These are phyloP conservation scores for Melampsora americana DNA, from an alignment of 1,284 basidiomycete genomes.

Conservation along the genomic window DNA sequence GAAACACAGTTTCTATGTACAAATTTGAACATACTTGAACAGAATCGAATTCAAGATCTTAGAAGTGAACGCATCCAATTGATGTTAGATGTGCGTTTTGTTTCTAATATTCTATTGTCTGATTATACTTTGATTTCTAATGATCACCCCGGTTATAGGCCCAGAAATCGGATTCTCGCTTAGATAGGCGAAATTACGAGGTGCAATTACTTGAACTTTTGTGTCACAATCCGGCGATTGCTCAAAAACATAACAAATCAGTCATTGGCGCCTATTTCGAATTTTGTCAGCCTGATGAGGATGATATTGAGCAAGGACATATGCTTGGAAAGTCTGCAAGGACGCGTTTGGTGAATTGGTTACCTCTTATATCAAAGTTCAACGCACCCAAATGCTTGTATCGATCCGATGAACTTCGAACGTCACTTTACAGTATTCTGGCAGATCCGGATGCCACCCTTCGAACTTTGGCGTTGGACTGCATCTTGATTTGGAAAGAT, in stretches of 20 bases:
- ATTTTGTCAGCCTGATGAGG: slow-evolving; percentile 55
- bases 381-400: slow-evolving; percentile 82
- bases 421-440: slow-evolving; percentile 70
- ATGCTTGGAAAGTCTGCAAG: slow-evolving; percentile 56
- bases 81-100: slow-evolving; percentile 67
- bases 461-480: slow-evolving; percentile 73
- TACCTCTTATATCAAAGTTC: slow-evolving; percentile 83
- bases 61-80: slow-evolving; percentile 56
- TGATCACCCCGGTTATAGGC: slow-evolving; percentile 56
- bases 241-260: slow-evolving; percentile 77
- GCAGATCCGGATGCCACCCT: slow-evolving; percentile 78
- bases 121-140: background rate
- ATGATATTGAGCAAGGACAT: slow-evolving; percentile 55
- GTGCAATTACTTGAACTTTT: slow-evolving; percentile 70
- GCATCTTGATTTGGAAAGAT: slow-evolving; percentile 78
- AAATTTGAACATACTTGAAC: slow-evolving; percentile 34
- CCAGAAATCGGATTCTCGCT: slow-evolving; percentile 64
- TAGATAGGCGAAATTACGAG: slow-evolving; percentile 74
- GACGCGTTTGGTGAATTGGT: slow-evolving; percentile 67
- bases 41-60: slow-evolving; percentile 20
- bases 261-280: slow-evolving; percentile 73
- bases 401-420: slow-evolving; percentile 66
- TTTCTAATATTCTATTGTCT: slow-evolving; percentile 58
- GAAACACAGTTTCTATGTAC: slow-evolving; percentile 39
- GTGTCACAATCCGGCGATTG: slow-evolving; percentile 65